Evolutionary conservation across 352 stramenopile species (phyloP).

Genomic region (Globisporangium perplexum): DNA sequence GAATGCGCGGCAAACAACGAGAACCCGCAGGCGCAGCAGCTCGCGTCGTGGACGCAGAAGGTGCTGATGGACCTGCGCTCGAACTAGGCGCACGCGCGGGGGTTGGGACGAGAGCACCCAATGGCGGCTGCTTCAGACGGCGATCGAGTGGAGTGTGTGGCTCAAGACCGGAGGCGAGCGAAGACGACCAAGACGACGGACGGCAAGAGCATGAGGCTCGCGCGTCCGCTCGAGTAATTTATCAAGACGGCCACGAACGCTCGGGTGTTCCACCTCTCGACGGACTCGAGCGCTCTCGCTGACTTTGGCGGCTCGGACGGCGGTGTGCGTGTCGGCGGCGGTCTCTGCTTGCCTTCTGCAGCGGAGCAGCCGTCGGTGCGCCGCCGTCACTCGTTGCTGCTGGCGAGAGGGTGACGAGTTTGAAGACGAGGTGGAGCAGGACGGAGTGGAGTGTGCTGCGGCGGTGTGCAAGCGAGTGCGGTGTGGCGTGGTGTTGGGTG

Average conservation of each 20-base stretch:
- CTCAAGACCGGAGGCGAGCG: too few relatives aligned
- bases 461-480: slow-evolving; percentile 1
- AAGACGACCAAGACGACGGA: neutral
- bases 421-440: neutral
- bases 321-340: neutral
- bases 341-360: slow-evolving; percentile 10
- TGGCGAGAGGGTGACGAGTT: neutral
- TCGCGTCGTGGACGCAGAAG: slow-evolving; percentile 74
- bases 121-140: too few relatives aligned
- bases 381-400: neutral
- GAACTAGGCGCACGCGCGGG: slow-evolving; percentile 23
- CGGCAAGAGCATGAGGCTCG: slow-evolving; percentile 21
- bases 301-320: neutral
- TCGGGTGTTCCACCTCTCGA: neutral
- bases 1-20: slow-evolving; percentile 60
- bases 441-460: neutral
- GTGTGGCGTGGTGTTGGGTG: slow-evolving; percentile 8
- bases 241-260: slow-evolving; percentile 13
- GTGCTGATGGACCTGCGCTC: slow-evolving; percentile 60
- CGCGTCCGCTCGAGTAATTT: slow-evolving; percentile 17
- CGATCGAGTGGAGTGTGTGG: slow-evolving; percentile 2
- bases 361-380: neutral
- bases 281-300: neutral
- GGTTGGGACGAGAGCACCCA: too few relatives aligned
- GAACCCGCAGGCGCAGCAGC: slow-evolving; percentile 63